Evolutionary conservation across 2,329 filamentous ascomycete genomes (phyloP), one percentile per base, ranked within the genome.

Genomic region (Teratosphaeriaceae sp.): DNA sequence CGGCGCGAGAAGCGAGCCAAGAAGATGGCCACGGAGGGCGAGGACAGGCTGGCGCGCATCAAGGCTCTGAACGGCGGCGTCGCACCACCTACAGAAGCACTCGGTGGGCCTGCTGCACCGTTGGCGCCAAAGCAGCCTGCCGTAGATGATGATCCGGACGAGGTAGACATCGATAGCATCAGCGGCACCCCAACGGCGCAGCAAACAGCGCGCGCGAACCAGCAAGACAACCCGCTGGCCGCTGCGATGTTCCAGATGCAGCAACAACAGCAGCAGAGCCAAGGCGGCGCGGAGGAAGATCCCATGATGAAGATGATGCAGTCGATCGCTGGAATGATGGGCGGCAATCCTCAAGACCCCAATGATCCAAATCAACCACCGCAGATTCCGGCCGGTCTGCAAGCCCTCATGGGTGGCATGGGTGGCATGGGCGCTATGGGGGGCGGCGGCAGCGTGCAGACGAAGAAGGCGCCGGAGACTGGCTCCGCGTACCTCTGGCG

Each of bases 1-100:
- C 82, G 86, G 54, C 86, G 88, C 64, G 85, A 89, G 63, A 79
- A 84, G 29, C 77, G 85, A 38, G 82, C 88, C 62, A 85, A 84
- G 45, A 90, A 89, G 71, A 80, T 89, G 65, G 78, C 76, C 56
- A 79, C 81, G 38, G 80, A 82, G 46, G 85, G 83, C 44, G 77
- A 79, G 15, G 75, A 80, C 29, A 71, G 86, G 47, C 67, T 92
- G 48, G 81, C 85, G 56, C 84, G 77, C 63, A 92, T 92, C 63
- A 86, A 82, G 11, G 80, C 82, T 1, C 66, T 87, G 20, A 81
- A 80, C 43, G 81, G 59, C 42, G 59, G 59, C 24, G 49, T 61
- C 13, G 59, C 58, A 27, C 59, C 59, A 9, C 57, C 58, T 7
- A 55, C 53, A 8, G 59, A 61, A 40, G 54, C 54, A 22, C 50